Base-by-base conservation (phyloP, 306 rosid genomes). In the Cucumis hystrix region DNA sequence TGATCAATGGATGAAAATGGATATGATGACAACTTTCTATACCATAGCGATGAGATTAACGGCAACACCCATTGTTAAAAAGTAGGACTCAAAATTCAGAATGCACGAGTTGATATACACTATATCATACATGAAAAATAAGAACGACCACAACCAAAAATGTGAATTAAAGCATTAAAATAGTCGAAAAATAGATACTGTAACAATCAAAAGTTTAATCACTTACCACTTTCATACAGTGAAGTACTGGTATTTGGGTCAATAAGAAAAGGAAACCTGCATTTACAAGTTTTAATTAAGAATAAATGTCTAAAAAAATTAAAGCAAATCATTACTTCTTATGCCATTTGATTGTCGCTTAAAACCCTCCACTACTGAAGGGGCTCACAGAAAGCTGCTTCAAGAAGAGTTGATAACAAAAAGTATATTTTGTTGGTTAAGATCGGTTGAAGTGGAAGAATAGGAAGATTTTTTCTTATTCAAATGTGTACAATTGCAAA, bases 241-340 rank as follows among this genome's bases (percentile, higher is more conserved):
- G 96, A 83, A 86, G 83, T 78, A 41, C 89, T 89, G 40, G 77
- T 86, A 68, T 79, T 87, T 83, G 83, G 88, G 85, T 93, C 98
- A 54, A 91, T 61, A 78, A 93, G 92, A 84, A 88, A 93, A 74
- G 98, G 98, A 87, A 93, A 91, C 89, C 98, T 93, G 88, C 85
- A 91, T 70, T 69, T 35, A 51, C 16, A 47, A 72, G 39, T 70
- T 9, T 70, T 23, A 70, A 14, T 20, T 68, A 6, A 68, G 74
- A 41, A 70, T 17, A 70, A 23, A 47, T 20, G 58, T 43, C 23
- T 23, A 70, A 3, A 43, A 9, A 11, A 43, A 41, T 21, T 20
- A 68, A 68, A 37, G 33, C 18, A 68, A 10, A 21, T 68, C 56
- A 39, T 67, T 7, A 18, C 23, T 39, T 67, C 15, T 40, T 67